Evolutionary conservation across 2,329 filamentous ascomycete species (phyloP).

Genomic region (Xylaria polymorpha): DNA sequence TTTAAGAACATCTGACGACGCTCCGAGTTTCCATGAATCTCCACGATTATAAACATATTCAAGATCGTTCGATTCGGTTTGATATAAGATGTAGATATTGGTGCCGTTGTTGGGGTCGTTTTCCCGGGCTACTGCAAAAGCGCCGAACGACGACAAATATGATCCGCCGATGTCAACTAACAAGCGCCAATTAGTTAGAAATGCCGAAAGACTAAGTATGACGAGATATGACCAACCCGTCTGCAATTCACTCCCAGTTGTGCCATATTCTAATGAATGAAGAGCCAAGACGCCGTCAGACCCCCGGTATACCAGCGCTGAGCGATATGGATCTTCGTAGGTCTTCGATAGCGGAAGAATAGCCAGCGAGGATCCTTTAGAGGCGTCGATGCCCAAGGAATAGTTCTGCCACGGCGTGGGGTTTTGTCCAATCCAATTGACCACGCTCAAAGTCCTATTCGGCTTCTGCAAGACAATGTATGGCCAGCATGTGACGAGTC

Average conservation of each 20-base stretch:
- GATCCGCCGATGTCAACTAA: constrained; percentile 2
- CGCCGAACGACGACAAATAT: constrained; percentile 8
- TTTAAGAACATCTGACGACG: constrained; percentile 9
- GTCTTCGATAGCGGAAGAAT: constrained; percentile 3
- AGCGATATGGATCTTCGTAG: neutral
- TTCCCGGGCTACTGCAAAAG: constrained; percentile 18
- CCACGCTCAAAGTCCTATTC: neutral
- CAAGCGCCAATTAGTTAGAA: neutral
- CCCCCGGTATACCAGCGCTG: constrained; percentile 7
- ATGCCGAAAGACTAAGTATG: neutral
- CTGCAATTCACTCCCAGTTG: neutral
- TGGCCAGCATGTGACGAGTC: constrained; percentile 5
- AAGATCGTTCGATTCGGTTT: constrained; percentile 23
- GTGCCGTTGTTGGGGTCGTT: constrained; percentile 1
- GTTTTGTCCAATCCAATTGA: neutral
- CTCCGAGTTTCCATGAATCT: constrained; percentile 1
- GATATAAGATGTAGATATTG: constrained; percentile 18
- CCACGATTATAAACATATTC: constrained; percentile 2
- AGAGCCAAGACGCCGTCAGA: constrained; percentile 2
- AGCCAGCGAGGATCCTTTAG: constrained; percentile 4
- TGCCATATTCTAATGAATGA: constrained; percentile 1
- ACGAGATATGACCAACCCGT: neutral
- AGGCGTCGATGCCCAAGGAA: constrained; percentile 4
- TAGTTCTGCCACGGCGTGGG: neutral
- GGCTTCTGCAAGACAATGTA: constrained; percentile 5